Evolutionary conservation across 148 eudicot genomes (phyloP), one percentile per base, ranked within the genome.

Genomic region (Rhododendron vialii): DNA sequence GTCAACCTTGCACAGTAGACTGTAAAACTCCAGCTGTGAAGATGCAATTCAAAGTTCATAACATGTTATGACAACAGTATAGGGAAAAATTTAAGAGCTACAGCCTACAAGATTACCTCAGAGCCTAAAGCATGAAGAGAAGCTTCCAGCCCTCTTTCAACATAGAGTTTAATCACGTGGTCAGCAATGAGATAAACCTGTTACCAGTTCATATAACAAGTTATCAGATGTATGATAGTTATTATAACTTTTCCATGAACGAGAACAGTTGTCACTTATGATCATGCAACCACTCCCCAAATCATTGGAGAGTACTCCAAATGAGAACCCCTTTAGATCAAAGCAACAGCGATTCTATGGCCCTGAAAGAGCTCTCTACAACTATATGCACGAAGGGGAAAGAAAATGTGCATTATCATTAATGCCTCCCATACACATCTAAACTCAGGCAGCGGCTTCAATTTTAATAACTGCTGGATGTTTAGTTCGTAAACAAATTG

Each of bases 101-200:
- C 59, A 84, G 59, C 73, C 18, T 75, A 28, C 57, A 83, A 84
- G 57, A 45, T 79, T 93, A 95, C 99, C 98, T 95, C 98, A 88
- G 98, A 94, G 86, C 98, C 99, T 85, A 96, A 90, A 88, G 93
- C 89, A 89, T 92, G 89, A 87, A 96, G 92, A 63, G 94, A 92
- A 89, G 92, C 85, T 93, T 95, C 94, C 84, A 96, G 90, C 47
- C 99, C 99, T 41, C 88, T 98, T 90, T 96, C 99, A 87, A 93
- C 96, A 89, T 90, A 96, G 61, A 96, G 85, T 91, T 96, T 96
- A 87, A 94, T 85, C 7, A 93, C 99, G 87, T 89, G 90, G 81
- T 91, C 96, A 82, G 79, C 91, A 84, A 95, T 89, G 47, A 95
- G 93, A 91, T 94, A 96, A 86, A 96, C 99, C 99, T 96, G 89